phyloP scores from a whole-genome alignment of 2,329 filamentous ascomycete genomes.

The Neofusicoccum cordaticola region DNA sequence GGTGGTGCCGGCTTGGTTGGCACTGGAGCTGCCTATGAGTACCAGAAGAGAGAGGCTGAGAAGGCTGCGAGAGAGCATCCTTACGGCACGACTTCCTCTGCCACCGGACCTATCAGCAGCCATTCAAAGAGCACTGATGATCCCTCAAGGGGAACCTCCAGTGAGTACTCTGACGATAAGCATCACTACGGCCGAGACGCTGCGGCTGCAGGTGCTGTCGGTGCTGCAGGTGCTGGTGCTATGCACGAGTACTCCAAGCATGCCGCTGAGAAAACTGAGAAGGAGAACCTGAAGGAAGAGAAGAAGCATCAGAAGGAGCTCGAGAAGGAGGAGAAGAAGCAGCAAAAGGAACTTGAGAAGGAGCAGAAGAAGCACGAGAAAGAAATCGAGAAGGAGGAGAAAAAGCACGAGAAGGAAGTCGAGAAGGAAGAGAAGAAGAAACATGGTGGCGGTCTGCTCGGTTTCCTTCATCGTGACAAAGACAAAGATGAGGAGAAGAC shows the following conservation, averaged over 20 bases:
- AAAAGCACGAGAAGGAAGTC: constrained; percentile 25
- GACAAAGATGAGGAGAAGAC: constrained; percentile 27
- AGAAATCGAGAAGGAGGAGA: constrained; percentile 20
- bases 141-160: constrained; percentile 6
- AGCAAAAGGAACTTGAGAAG: constrained; percentile 24
- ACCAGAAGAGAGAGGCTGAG: constrained; percentile 1
- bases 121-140: constrained; percentile 20
- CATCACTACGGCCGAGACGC: constrained; percentile 29
- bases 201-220: constrained; percentile 25
- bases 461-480: constrained; percentile 43
- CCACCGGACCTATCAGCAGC: background rate
- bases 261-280: constrained; percentile 25
- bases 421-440: constrained; percentile 34
- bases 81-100: background rate
- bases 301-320: constrained; percentile 10
- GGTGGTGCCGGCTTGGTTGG: constrained; percentile 31
- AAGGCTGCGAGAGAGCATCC: constrained; percentile 4
- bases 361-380: constrained; percentile 25
- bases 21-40: constrained; percentile 18
- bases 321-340: constrained; percentile 21
- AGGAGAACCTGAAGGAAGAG: constrained; percentile 18
- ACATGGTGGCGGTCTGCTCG: constrained; percentile 31
- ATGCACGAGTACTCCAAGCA: constrained; percentile 31
- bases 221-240: constrained; percentile 26
- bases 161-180: constrained; percentile 1